Base-by-base conservation (phyloP, 2,329 filamentous ascomycete genomes). In the Diaporthe sp. region DNA sequence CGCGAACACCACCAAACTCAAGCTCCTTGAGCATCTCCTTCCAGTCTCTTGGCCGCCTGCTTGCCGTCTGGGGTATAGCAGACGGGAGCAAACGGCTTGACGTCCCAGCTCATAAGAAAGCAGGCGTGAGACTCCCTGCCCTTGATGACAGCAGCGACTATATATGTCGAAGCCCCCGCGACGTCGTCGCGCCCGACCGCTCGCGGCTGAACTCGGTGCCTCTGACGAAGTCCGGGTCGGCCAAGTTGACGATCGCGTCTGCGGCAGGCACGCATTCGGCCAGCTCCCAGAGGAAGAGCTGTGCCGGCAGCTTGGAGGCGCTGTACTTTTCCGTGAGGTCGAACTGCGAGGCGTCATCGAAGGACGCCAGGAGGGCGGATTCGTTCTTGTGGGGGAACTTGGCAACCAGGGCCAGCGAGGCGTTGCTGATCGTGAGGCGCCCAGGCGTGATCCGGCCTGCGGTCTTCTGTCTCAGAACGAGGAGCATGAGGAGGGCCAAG, bases 71-170 rank as follows among this genome's bases (percentile, higher is more conserved):
- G 46, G 37, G 70, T 60, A 8, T 77, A 67, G 2, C 46, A 39
- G 3, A 60, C 28, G 22, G 28, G 28, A 28, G 79, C 82, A 82
- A 78, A 84, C 81, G 81, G 80, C 22, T 53, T 68, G 44, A 84
- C 81, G 39, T 80, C 77, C 81, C 82, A 84, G 71, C 81, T 79
- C 76, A 81, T 83, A 0, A 84, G 28, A 72, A 82, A 83, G 42
- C 79, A 80, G 13, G 83, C 84, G 79, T 86, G 84, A 10, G 81
- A 81, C 76, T 85, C 83, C 53, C 79, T 79, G 0, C 84, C 84
- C 71, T 84, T 82, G 4, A 79, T 68, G 0, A 82, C 77, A 2
- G 74, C 76, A 8, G 83, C 82, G 78, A 85, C 82, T 9, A 85
- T 44, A 76, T 83, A 83, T 1, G 79, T 80, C 28, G 80, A 81